Conservation (phyloP, 345 rosid genomes). For the Eucalyptus guilfoylei region DNA sequence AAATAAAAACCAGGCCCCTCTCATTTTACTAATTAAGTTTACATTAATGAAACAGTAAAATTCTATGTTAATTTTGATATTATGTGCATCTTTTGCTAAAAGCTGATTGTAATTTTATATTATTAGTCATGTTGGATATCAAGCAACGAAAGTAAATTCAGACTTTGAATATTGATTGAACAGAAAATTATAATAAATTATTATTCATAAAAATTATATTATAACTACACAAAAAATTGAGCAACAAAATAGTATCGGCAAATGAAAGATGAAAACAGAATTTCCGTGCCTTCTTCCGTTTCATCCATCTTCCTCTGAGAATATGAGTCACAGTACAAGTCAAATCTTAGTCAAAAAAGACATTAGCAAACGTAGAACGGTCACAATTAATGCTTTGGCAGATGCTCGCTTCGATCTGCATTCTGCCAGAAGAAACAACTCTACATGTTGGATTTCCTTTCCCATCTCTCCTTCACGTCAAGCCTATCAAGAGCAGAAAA, state of each 20-base stretch:
- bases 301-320: background rate
- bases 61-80: background rate
- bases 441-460: conserved; percentile 7
- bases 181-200: background rate
- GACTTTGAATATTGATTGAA: background rate
- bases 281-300: background rate
- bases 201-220: background rate
- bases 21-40: background rate
- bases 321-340: background rate
- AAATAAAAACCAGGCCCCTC: background rate
- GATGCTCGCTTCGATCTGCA: background rate
- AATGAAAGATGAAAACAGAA: background rate
- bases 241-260: background rate
- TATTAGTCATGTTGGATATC: background rate
- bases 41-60: background rate
- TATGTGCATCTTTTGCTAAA: background rate
- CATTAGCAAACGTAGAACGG: background rate
- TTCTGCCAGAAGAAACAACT: too few relatives aligned
- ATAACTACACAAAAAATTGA: background rate
- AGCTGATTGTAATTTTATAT: background rate
- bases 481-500: background rate
- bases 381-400: background rate
- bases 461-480: conserved; percentile 11
- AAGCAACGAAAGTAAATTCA: background rate
- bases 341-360: background rate